phyloP scores from a whole-genome alignment of 2,329 filamentous ascomycete genomes.

The Rhinocladiella mackenziei region DNA sequence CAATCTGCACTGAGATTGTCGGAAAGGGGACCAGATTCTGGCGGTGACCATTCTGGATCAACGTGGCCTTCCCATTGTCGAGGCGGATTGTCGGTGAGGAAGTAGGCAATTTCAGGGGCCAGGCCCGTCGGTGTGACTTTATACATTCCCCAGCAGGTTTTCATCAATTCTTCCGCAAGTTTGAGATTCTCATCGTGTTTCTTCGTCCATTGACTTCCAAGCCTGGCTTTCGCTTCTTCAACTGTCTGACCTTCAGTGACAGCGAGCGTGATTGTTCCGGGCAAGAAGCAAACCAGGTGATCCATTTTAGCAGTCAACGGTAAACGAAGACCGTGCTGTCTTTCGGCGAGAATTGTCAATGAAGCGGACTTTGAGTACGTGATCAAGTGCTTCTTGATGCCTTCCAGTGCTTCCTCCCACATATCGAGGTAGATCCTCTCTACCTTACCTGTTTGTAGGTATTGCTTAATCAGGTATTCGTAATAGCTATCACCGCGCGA shows the following conservation, averaged over 20 bases:
- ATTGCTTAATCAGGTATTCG: conserved; percentile 98
- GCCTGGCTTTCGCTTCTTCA: conserved; percentile 60
- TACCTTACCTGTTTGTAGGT: conserved; percentile 82
- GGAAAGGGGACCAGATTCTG: conserved; percentile 43
- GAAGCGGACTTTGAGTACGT: conserved; percentile 78
- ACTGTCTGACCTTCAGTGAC: conserved; percentile 76
- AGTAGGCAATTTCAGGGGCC: conserved; percentile 93
- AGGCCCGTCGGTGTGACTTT: conserved; percentile 82
- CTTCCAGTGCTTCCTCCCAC: conserved; percentile 82
- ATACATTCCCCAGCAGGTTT: conserved; percentile 98
- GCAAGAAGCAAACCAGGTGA: conserved; percentile 95
- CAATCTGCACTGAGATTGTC: conserved; percentile 57
- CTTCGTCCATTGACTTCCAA: conserved; percentile 58
- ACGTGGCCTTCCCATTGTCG: conserved; percentile 34
- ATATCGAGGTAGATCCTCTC: conserved; percentile 85
- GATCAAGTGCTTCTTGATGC: conserved; percentile 86
- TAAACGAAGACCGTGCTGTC: conserved; percentile 66
- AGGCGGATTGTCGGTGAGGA: conserved; percentile 69
- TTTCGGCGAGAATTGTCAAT: conserved; percentile 86
- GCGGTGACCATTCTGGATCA: conserved; percentile 48
- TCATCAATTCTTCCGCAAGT: conserved; percentile 84
- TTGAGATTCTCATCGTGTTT: conserved; percentile 82
- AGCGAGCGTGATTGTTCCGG: conserved; percentile 86
- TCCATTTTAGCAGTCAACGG: conserved; percentile 87
- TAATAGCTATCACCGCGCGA: conserved; percentile 97